A percentile compares a stretch with the other conserved stretches of the same genome.
Evolutionary conservation across 768 basidiomycete species (phyloP).

Genomic region (Podaxis sp.): DNA sequence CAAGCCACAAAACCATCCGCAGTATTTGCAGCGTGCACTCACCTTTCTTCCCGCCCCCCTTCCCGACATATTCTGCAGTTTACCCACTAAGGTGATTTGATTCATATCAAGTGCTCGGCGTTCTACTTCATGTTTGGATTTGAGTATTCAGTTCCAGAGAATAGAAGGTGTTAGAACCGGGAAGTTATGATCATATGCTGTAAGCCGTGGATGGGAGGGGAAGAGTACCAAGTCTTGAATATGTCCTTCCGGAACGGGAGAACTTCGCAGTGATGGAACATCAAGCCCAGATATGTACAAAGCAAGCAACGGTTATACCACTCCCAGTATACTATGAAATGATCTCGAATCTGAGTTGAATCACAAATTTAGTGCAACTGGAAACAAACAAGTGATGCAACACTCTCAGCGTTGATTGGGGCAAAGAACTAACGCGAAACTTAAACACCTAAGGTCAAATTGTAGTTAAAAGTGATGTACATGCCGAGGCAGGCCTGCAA

Average conservation of each 20-base stretch:
- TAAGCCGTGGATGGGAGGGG: conserved; percentile 13
- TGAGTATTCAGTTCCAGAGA: conserved; percentile 74
- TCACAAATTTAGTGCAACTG: neutral
- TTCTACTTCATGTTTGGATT: conserved; percentile 33
- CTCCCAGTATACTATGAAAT: conserved; percentile 18
- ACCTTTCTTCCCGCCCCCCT: conserved; percentile 44
- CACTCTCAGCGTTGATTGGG: conserved; percentile 21
- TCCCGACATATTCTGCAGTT: conserved; percentile 11
- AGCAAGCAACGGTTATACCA: conserved; percentile 21
- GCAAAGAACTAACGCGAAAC: conserved; percentile 29
- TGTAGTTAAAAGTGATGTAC: conserved; percentile 30
- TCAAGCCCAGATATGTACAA: conserved; percentile 27
- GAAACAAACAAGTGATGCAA: neutral
- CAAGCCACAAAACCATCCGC: conserved; percentile 50
- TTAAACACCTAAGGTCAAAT: conserved; percentile 23
- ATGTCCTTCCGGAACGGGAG: conserved; percentile 22
- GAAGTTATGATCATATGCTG: no score
- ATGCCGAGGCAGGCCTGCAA: conserved; percentile 26
- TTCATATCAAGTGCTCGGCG: conserved; percentile 24
- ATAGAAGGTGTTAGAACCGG: conserved; percentile 41
- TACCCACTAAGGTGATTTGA: conserved; percentile 30
- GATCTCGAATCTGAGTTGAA: conserved; percentile 13
- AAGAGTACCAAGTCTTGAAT: conserved; percentile 33
- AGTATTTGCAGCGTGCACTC: conserved; percentile 63
- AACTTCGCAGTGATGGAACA: conserved; percentile 29